phyloP scores from a whole-genome alignment of 2,329 filamentous ascomycete genomes.

The Eutypella sp. region DNA sequence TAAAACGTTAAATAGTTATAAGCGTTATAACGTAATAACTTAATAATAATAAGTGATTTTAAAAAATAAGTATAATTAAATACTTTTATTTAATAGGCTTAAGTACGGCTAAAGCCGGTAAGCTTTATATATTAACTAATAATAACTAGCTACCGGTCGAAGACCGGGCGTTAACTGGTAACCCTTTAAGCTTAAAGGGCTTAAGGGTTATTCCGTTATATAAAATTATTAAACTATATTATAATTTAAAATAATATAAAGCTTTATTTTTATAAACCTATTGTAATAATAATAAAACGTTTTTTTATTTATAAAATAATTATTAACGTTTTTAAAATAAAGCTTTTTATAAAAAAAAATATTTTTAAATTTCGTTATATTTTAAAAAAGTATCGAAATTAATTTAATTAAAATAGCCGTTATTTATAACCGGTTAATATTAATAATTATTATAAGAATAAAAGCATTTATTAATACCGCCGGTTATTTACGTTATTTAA shows the following conservation, averaged over 20 bases:
- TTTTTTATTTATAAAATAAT: constrained; percentile 1
- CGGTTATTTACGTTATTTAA: background rate
- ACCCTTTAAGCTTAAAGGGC: background rate
- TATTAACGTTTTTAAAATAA: background rate
- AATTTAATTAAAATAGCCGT: background rate
- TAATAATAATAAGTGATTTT: too few relatives aligned
- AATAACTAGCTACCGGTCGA: too few relatives aligned
- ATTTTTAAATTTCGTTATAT: background rate
- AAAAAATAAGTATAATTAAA: too few relatives aligned
- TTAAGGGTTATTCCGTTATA: background rate
- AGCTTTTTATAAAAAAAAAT: constrained; percentile 1
- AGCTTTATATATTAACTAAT: too few relatives aligned
- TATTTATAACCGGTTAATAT: background rate
- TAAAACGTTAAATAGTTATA: too few relatives aligned
- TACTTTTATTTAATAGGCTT: too few relatives aligned
- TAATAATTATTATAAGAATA: background rate
- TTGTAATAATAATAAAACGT: background rate
- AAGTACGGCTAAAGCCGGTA: too few relatives aligned
- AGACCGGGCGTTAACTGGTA: too few relatives aligned
- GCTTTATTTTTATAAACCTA: background rate
- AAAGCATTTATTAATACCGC: background rate
- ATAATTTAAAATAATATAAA: background rate
- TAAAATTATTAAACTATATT: background rate
- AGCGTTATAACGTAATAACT: too few relatives aligned
- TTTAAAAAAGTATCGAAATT: background rate